A percentile compares a stretch with the other conserved stretches of the same genome.
Conservation (phyloP, 108 stramenopile species). For the Nitzschia putrida region DNA sequence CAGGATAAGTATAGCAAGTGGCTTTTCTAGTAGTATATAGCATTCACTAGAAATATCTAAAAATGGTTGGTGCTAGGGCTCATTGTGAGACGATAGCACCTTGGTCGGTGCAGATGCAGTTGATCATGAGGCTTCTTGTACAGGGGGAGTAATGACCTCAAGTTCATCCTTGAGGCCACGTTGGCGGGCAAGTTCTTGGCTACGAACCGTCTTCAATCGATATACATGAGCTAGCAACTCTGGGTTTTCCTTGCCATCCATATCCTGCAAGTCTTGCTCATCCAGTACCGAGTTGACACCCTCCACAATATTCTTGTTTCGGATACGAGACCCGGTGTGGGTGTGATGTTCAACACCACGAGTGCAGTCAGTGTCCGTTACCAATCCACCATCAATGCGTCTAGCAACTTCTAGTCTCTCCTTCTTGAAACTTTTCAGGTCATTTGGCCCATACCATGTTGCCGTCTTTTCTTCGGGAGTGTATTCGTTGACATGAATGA, state of each 20-base stretch:
- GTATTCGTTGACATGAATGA: conserved; percentile 5
- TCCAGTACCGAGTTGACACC: conserved; percentile 8
- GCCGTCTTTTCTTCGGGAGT: neutral
- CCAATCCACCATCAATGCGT: neutral
- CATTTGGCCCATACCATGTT: neutral
- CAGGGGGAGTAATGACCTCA: neutral
- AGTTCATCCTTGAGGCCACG: conserved; percentile 4
- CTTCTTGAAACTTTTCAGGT: conserved; percentile 1
- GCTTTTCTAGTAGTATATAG: too few relatives aligned
- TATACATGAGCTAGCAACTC: conserved; percentile 9
- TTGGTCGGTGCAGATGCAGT: neutral
- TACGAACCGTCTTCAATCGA: neutral
- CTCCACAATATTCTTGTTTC: neutral
- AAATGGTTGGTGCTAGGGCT: neutral
- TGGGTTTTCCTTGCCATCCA: conserved; percentile 1
- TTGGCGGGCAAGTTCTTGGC: neutral
- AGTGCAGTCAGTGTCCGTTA: neutral
- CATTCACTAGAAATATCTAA: too few relatives aligned
- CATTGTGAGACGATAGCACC: neutral
- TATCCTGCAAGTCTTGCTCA: conserved; percentile 8
- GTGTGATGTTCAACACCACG: conserved; percentile 5
- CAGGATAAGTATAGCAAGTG: too few relatives aligned
- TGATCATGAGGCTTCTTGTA: neutral
- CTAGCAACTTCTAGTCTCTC: neutral
- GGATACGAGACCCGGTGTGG: neutral